Percentiles rank a stretch among this genome's conserved stretches.
phyloP scores from a whole-genome alignment of 2,329 filamentous ascomycete species.

The Teratosphaeria nubilosa region DNA sequence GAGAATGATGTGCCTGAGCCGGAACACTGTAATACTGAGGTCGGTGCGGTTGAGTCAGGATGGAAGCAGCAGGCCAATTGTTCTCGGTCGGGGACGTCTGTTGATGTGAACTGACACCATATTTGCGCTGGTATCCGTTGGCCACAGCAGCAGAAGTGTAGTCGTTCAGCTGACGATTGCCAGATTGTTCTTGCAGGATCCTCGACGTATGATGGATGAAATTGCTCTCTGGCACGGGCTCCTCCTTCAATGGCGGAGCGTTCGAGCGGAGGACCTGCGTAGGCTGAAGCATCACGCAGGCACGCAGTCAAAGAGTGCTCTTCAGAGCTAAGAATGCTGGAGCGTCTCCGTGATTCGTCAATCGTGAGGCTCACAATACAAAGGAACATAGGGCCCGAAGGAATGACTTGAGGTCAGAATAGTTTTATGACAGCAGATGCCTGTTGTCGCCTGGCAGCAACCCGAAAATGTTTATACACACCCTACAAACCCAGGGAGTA shows the following conservation, averaged over 20 bases:
- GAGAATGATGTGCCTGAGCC: not conserved
- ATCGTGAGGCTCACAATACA: slow-evolving; percentile 12
- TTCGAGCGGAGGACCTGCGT: slow-evolving; percentile 35
- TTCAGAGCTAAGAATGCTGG: slow-evolving; percentile 20
- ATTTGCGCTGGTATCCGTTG: slow-evolving; percentile 22
- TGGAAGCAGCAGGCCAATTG: not conserved
- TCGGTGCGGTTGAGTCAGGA: not conserved
- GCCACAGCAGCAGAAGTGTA: slow-evolving; percentile 7
- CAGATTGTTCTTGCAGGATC: slow-evolving; percentile 33
- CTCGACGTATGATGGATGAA: slow-evolving; percentile 20
- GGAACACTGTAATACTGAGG: not conserved
- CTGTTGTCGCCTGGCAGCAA: slow-evolving; percentile 4
- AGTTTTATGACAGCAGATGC: slow-evolving; percentile 6
- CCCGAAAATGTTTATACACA: slow-evolving; percentile 8
- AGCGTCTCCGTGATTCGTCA: slow-evolving; percentile 16
- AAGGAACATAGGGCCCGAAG: slow-evolving; percentile 35
- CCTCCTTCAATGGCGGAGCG: slow-evolving; percentile 28
- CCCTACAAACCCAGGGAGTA: not conserved
- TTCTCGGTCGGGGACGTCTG: slow-evolving; percentile 21
- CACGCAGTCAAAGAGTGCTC: slow-evolving; percentile 33
- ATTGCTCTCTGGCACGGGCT: slow-evolving; percentile 10
- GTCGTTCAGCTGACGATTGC: slow-evolving; percentile 29
- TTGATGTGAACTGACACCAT: slow-evolving; percentile 4
- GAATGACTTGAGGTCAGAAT: slow-evolving; percentile 31
- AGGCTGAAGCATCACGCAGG: slow-evolving; percentile 24